These are phyloP conservation scores for Boeremia lycopersici DNA, from an alignment of 2,329 filamentous ascomycete genomes.

Conservation along the genomic window DNA sequence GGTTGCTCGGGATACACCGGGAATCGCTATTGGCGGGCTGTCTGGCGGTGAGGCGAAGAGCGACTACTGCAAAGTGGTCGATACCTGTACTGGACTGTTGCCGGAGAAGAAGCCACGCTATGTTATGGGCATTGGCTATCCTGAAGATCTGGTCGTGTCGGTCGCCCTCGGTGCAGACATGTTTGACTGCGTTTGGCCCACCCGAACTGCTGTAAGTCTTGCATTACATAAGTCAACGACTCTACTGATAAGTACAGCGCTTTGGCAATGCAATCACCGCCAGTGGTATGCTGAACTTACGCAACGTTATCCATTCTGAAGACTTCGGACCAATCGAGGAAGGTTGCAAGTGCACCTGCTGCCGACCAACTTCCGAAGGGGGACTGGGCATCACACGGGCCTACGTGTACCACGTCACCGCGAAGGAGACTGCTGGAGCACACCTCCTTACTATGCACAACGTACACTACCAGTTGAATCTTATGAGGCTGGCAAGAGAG, in stretches of 20 bases:
- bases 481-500: constrained; percentile 77
- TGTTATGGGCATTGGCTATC: constrained; percentile 98
- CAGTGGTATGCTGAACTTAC: constrained; percentile 80
- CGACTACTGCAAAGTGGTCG: constrained; percentile 89
- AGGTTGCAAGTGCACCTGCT: constrained; percentile 81
- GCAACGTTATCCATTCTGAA: constrained; percentile 73
- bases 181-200: constrained; percentile 99
- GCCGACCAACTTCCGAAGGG: constrained; percentile 68
- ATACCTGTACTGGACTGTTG: constrained; percentile 81
- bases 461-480: constrained; percentile 84
- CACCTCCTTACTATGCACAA: constrained; percentile 91
- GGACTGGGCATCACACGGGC: constrained; percentile 84
- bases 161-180: constrained; percentile 95
- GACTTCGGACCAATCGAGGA: constrained; percentile 87
- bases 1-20: constrained; percentile 88
- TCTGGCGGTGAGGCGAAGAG: constrained; percentile 94
- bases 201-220: constrained; percentile 74
- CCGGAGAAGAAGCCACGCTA: constrained; percentile 95
- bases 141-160: constrained; percentile 92
- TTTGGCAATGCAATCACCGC: constrained; percentile 94
- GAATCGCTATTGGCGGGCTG: constrained; percentile 93
- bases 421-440: constrained; percentile 94
- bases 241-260: constrained; percentile 53
- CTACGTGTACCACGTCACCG: constrained; percentile 87
- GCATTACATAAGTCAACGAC: background rate